These are phyloP conservation scores for Somion occarium DNA, from an alignment of 1,284 basidiomycete genomes.

Conservation along the genomic window DNA sequence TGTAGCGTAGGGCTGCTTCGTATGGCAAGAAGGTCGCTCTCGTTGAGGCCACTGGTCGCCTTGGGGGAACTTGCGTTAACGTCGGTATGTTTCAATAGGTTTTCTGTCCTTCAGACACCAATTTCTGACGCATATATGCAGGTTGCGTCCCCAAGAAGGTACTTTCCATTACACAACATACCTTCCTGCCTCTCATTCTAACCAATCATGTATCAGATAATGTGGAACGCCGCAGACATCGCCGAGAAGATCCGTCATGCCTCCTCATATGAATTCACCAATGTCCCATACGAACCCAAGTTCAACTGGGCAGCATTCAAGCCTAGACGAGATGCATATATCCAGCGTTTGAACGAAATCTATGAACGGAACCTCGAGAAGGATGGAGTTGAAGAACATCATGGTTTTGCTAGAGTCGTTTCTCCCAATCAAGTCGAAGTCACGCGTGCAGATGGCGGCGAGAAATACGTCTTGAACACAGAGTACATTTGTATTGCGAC, in stretches of 20 bases:
- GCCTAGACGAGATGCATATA: constrained; percentile 93
- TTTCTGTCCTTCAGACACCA: background rate
- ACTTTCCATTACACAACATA: constrained; percentile 7
- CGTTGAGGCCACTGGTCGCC: constrained; percentile 71
- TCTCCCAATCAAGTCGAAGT: constrained; percentile 67
- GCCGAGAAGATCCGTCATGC: constrained; percentile 79
- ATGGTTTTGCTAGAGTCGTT: constrained; percentile 74
- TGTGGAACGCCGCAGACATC: constrained; percentile 99
- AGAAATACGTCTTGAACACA: constrained; percentile 62
- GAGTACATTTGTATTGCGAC: constrained; percentile 83
- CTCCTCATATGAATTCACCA: constrained; percentile 73
- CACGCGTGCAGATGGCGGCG: constrained; percentile 51
- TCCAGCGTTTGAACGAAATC: constrained; percentile 86
- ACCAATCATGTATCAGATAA: constrained; percentile 57
- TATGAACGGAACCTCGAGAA: constrained; percentile 88
- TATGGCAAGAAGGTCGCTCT: constrained; percentile 95
- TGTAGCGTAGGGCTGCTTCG: constrained; percentile 80
- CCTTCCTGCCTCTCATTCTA: background rate
- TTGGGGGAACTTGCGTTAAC: constrained; percentile 97
- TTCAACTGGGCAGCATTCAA: constrained; percentile 94
- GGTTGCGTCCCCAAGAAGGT: constrained; percentile 90
- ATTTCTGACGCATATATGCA: constrained; percentile 22
- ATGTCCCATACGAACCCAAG: constrained; percentile 45
- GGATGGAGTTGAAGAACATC: constrained; percentile 88
- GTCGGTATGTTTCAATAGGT: constrained; percentile 56